Evolutionary conservation across 2,329 filamentous ascomycete species (phyloP).

Genomic region (Sclerotinia trifoliorum): DNA sequence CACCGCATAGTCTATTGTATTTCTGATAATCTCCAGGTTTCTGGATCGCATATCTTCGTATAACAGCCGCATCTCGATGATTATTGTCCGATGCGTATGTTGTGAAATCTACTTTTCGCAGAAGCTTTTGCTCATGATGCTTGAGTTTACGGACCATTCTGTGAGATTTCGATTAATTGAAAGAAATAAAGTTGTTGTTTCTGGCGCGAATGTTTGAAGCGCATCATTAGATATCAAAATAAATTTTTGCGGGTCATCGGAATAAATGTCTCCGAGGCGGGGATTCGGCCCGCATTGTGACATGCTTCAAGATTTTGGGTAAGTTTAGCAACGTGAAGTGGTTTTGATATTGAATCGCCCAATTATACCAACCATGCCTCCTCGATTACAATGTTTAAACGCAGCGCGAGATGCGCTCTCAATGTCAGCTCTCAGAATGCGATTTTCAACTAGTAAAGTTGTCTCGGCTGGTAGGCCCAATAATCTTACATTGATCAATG

Average conservation of each 20-base stretch:
- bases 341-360: constrained; percentile 13
- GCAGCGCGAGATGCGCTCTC: constrained; percentile 22
- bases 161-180: background rate
- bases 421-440: constrained; percentile 25
- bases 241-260: constrained; percentile 14
- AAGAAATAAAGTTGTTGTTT: background rate
- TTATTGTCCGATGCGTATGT: constrained; percentile 86
- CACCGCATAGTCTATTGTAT: constrained; percentile 66
- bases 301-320: constrained; percentile 16
- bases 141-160: constrained; percentile 94
- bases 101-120: constrained; percentile 89
- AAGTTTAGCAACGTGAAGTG: background rate
- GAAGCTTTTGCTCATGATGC: constrained; percentile 93
- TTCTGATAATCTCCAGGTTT: constrained; percentile 81
- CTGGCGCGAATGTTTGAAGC: constrained; percentile 1
- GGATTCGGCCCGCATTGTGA: background rate
- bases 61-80: constrained; percentile 78
- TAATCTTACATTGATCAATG: background rate
- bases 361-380: constrained; percentile 31
- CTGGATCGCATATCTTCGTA: constrained; percentile 86
- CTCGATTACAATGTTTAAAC: constrained; percentile 39
- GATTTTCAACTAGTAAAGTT: constrained; percentile 35
- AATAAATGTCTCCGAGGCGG: constrained; percentile 13
- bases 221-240: constrained; percentile 3
- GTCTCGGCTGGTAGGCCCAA: constrained; percentile 31